Conservation (phyloP, 1,139 yeast species). For the Citeromyces siamensis region DNA sequence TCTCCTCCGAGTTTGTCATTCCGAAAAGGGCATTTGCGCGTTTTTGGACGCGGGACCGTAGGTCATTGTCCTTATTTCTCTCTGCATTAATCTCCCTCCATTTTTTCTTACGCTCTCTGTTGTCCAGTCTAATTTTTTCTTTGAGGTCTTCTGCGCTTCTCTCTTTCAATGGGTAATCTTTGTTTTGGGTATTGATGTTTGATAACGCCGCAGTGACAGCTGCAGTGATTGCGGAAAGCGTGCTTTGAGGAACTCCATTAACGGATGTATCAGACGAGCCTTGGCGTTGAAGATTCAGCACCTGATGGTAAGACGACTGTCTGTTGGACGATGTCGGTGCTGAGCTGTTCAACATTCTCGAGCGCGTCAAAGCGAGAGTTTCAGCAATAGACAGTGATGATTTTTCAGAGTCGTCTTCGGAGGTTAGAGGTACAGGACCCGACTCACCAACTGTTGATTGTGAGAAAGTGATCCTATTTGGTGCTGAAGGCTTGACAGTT, state of each 20-base stretch:
- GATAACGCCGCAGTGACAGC: slow-evolving; percentile 22
- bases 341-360: slow-evolving; percentile 18
- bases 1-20: slow-evolving; percentile 35
- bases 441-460: neutral
- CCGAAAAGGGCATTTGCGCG: slow-evolving; percentile 66
- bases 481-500: neutral
- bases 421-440: neutral
- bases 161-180: neutral
- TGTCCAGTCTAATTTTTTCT: slow-evolving; percentile 55
- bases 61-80: slow-evolving; percentile 78
- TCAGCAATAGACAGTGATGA: slow-evolving; percentile 46
- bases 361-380: slow-evolving; percentile 45
- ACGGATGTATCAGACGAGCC: slow-evolving; percentile 1
- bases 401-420: slow-evolving; percentile 15
- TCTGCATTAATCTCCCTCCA: slow-evolving; percentile 84
- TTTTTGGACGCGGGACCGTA: slow-evolving; percentile 63
- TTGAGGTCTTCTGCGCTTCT: slow-evolving; percentile 15
- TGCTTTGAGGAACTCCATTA: slow-evolving; percentile 9
- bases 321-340: neutral
- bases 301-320: neutral
- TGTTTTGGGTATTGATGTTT: slow-evolving; percentile 12
- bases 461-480: neutral
- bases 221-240: slow-evolving; percentile 21
- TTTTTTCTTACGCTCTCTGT: slow-evolving; percentile 75
- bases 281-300: neutral